phyloP scores from a whole-genome alignment of 176 grass and related monocot species.

The Panicum miliaceum region DNA sequence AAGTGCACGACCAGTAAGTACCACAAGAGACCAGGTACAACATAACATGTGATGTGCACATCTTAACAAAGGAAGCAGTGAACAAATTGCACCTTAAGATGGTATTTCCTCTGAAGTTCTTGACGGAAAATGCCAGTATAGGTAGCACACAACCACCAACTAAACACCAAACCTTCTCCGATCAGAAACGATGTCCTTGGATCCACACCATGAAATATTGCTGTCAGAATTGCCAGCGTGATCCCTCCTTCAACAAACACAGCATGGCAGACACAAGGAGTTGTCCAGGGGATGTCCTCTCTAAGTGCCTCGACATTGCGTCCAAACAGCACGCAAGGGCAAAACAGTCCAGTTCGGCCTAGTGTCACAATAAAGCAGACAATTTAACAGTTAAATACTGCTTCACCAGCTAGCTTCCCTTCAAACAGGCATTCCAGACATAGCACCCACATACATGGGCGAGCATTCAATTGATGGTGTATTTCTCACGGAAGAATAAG shows the following conservation, averaged over 20 bases:
- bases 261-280: conserved; percentile 88
- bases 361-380: conserved; percentile 18
- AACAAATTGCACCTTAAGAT: conserved; percentile 70
- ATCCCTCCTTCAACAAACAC: conserved; percentile 92
- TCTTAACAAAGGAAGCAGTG: background rate
- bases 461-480: background rate
- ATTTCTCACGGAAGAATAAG: background rate
- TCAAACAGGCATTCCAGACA: conserved; percentile 20
- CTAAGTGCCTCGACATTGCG: conserved; percentile 78
- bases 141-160: conserved; percentile 93
- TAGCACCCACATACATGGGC: background rate
- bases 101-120: conserved; percentile 91
- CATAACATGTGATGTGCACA: background rate
- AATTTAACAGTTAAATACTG: conserved; percentile 12
- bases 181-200: conserved; percentile 79
- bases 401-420: background rate
- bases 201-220: conserved; percentile 81
- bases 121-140: conserved; percentile 89
- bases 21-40: background rate
- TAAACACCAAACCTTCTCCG: conserved; percentile 84
- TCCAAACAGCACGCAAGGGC: conserved; percentile 91
- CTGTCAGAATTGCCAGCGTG: conserved; percentile 73
- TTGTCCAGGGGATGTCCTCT: conserved; percentile 83
- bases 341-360: conserved; percentile 91
- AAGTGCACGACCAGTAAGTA: background rate